Base-by-base conservation (phyloP, 2,329 filamentous ascomycete genomes). In the Myotisia sp. region DNA sequence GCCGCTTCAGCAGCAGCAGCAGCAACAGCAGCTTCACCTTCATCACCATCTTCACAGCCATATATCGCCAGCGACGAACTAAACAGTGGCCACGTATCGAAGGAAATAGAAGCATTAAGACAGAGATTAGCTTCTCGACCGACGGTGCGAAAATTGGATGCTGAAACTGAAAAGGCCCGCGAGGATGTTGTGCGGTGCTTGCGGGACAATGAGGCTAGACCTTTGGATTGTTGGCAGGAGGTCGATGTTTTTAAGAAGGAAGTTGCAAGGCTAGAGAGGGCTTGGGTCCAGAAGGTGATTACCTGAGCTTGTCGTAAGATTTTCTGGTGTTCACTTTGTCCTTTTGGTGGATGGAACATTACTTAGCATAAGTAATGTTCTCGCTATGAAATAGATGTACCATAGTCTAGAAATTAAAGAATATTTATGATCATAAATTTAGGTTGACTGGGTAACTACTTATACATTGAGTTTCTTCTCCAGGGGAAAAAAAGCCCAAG, bases 171-270 rank as follows among this genome's bases (percentile, higher is more conserved):
- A 59, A 70, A 67, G 53, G 82, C 85, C 13, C 79, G 84, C 58
- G 66, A 72, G 46, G 74, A 77, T 39, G 75, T 94, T 37, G 73
- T 90, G 42, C 70, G 71, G 48, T 95, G 87, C 56, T 65, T 95
- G 65, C 68, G 80, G 42, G 69, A 78, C 51, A 78, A 94, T 57
- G 86, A 94, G 60, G 70, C 84, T 44, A 71, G 84, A 56, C 86
- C 87, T 54, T 65, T 94, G 53, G 82, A 94, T 65, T 95, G 87
- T 70, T 94, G 82, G 80, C 71, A 76, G 59, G 85, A 94, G 70
- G 84, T 94, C 16, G 79, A 92, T 63, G 68, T 67, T 13, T 95
- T 95, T 60, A 92, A 86, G 72, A 70, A 71, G 49, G 83, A 92
- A 67, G 86, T 95, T 33, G 74, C 80, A 47, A 75, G 74, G 63